These are phyloP conservation scores for Rhamnella rubrinervis DNA, from an alignment of 331 rosid species.

Conservation along the genomic window DNA sequence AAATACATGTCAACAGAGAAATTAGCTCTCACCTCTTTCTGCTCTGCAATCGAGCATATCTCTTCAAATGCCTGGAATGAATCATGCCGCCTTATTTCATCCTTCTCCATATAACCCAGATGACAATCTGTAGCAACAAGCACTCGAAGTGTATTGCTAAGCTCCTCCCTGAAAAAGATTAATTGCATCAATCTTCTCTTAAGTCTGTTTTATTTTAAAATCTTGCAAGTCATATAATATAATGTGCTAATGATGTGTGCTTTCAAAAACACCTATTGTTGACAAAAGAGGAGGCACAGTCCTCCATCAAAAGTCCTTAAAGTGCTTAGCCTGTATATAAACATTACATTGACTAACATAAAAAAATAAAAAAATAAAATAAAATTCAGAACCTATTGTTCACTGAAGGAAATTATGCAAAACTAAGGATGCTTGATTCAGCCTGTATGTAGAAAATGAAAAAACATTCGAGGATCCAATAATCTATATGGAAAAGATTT, in stretches of 20 bases:
- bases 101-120: constrained; percentile 96
- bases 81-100: constrained; percentile 90
- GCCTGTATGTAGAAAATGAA: background rate
- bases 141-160: constrained; percentile 58
- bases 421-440: background rate
- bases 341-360: background rate
- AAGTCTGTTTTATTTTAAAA: background rate
- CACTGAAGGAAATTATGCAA: background rate
- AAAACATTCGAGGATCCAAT: background rate
- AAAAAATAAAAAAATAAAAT: no score
- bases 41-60: constrained; percentile 82
- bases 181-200: background rate
- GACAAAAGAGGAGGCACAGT: background rate
- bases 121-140: constrained; percentile 97
- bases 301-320: background rate
- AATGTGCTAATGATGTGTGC: background rate
- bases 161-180: constrained; percentile 46
- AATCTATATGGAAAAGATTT: background rate
- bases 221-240: background rate
- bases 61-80: constrained; percentile 90
- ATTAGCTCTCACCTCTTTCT: constrained; percentile 38
- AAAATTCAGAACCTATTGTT: background rate
- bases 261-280: no score
- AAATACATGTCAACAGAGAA: constrained; percentile 1
- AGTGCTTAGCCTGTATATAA: background rate